Conservation (phyloP, 2,329 filamentous ascomycete species). For the Penicillium crustosum region DNA sequence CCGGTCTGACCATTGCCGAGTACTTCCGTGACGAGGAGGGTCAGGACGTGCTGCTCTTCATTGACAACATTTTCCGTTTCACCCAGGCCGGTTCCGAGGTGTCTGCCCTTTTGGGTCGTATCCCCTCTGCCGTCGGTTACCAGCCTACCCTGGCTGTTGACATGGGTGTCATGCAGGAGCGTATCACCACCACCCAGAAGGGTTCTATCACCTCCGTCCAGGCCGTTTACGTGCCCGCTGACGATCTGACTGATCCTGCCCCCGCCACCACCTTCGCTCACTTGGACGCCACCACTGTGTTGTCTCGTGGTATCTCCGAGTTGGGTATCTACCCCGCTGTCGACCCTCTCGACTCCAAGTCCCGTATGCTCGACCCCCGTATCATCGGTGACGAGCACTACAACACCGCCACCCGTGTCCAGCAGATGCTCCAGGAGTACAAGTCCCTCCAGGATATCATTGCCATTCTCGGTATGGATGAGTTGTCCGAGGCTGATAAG, state of each 20-base stretch:
- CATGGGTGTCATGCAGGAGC: constrained; percentile 99
- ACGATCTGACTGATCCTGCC: constrained; percentile 99
- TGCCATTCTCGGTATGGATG: constrained; percentile 99
- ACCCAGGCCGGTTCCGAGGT: constrained; percentile 99
- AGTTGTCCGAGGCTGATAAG: constrained; percentile 98
- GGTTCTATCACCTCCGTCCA: constrained; percentile 99
- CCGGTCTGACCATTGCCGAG: constrained; percentile 68
- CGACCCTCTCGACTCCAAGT: constrained; percentile 99
- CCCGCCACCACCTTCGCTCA: constrained; percentile 99
- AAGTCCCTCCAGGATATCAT: constrained; percentile 99
- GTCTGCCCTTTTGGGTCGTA: constrained; percentile 98
- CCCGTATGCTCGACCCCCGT: constrained; percentile 98
- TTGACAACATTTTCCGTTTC: constrained; percentile 99
- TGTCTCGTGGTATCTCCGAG: constrained; percentile 99
- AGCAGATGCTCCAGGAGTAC: constrained; percentile 99
- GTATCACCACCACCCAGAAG: constrained; percentile 99
- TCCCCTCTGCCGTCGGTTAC: constrained; percentile 99
- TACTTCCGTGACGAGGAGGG: constrained; percentile 80
- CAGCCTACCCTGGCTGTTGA: constrained; percentile 97
- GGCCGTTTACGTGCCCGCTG: constrained; percentile 99
- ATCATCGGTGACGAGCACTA: constrained; percentile 98
- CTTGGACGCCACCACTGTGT: constrained; percentile 99
- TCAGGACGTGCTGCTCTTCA: constrained; percentile 98
- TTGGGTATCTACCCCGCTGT: constrained; percentile 99
- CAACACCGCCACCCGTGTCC: constrained; percentile 87